A percentile compares a stretch with the other conserved stretches of the same genome.
These are phyloP conservation scores for Hymenoscyphus salicellus DNA, from an alignment of 2,329 filamentous ascomycete genomes.

Conservation along the genomic window DNA sequence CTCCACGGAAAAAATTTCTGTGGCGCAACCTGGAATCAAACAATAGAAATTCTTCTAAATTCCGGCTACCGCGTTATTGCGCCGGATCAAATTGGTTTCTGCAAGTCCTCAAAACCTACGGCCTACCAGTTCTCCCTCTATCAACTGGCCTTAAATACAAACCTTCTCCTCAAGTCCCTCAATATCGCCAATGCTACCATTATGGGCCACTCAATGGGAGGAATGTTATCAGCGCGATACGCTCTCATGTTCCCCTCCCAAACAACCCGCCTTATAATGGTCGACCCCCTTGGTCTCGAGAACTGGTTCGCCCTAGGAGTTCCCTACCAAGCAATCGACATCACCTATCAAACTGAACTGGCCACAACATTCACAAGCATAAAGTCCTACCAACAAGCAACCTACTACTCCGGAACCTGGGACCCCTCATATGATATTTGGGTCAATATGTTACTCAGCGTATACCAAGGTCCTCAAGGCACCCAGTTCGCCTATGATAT, in stretches of 20 bases:
- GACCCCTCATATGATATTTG: constrained; percentile 49
- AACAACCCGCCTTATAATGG: constrained; percentile 45
- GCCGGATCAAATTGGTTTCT: constrained; percentile 56
- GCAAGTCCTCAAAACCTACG: constrained; percentile 52
- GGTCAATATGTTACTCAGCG: constrained; percentile 53
- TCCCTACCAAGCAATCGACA: constrained; percentile 45
- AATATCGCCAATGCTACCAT: constrained; percentile 45
- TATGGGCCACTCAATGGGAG: constrained; percentile 55
- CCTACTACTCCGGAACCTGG: constrained; percentile 51
- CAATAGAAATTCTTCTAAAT: constrained; percentile 42
- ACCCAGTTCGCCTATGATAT: constrained; percentile 46
- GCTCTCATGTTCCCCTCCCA: constrained; percentile 48
- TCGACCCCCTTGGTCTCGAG: constrained; percentile 43
- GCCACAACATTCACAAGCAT: constrained; percentile 45
- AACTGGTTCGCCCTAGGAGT: constrained; percentile 42
- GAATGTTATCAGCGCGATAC: constrained; percentile 52
- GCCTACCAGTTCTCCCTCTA: constrained; percentile 52
- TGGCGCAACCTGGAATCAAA: constrained; percentile 50
- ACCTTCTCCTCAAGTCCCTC: constrained; percentile 45
- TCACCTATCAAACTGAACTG: constrained; percentile 39
- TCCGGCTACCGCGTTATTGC: constrained; percentile 51
- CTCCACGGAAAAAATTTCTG: constrained; percentile 58
- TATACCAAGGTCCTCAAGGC: constrained; percentile 47
- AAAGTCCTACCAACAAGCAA: constrained; percentile 45
- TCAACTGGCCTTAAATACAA: constrained; percentile 51